A percentile compares a stretch with the other conserved stretches of the same genome.
Evolutionary conservation across 169 alveolate species (phyloP).

Genomic region (Amoebophrya sp.): DNA sequence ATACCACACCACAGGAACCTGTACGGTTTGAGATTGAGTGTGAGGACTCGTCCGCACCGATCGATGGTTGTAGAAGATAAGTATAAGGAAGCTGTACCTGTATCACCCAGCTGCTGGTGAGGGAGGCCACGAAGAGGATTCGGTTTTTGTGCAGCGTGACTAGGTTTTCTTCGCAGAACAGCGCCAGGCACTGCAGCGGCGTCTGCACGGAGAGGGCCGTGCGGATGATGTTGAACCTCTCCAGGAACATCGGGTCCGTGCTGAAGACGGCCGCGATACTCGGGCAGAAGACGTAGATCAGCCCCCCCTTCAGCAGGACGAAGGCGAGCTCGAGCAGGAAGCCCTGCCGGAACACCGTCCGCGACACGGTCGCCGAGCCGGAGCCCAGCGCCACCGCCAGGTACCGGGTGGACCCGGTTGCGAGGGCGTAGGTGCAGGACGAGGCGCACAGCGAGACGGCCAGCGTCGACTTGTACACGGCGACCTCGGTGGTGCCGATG

Average conservation of each 20-base stretch:
- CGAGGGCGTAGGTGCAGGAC: background rate
- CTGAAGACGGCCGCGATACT: background rate
- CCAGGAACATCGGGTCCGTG: background rate
- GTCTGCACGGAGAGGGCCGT: background rate
- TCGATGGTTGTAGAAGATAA: no score
- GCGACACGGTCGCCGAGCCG: background rate
- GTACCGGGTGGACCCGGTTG: background rate
- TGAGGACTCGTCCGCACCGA: no score
- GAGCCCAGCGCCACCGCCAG: background rate
- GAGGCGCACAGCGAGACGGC: background rate
- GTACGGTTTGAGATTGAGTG: no score
- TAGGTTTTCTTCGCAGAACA: background rate
- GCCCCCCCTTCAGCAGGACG: background rate
- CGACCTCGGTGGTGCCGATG: background rate
- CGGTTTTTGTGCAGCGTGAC: slow-evolving; percentile 3
- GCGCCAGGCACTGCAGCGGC: background rate
- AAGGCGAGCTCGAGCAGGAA: background rate
- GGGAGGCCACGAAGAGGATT: background rate
- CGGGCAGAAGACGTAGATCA: background rate
- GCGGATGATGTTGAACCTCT: background rate
- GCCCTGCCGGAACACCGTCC: background rate
- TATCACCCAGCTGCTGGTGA: background rate
- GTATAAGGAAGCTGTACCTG: background rate
- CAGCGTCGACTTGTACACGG: background rate
- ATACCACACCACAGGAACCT: no score